phyloP scores from a whole-genome alignment of 805 yeast species.

The Myxozyma geophila region DNA sequence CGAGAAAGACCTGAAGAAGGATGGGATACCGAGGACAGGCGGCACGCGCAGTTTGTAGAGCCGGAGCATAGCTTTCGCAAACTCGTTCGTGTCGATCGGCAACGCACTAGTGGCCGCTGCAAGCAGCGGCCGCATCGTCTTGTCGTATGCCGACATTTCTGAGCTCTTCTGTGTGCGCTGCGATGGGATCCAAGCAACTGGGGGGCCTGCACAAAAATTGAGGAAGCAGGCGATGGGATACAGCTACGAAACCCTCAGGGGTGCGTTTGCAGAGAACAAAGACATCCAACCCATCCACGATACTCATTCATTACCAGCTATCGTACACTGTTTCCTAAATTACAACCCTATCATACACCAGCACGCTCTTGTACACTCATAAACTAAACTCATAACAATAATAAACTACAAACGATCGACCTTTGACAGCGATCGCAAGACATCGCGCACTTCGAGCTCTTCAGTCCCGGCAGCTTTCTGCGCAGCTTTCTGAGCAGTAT shows the following conservation, averaged over 20 bases:
- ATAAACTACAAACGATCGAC: conserved; percentile 28
- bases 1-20: background rate
- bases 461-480: conserved; percentile 30
- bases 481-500: conserved; percentile 6
- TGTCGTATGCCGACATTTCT: conserved; percentile 11
- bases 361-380: background rate
- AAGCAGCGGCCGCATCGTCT: conserved; percentile 19
- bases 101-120: conserved; percentile 12
- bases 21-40: conserved; percentile 12
- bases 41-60: conserved; percentile 16
- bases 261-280: too few species aligned
- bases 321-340: background rate
- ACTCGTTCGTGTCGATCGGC: conserved; percentile 13
- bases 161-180: background rate
- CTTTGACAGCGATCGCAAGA: conserved; percentile 28
- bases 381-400: background rate
- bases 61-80: conserved; percentile 10
- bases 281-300: too few species aligned
- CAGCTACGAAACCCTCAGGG: background rate
- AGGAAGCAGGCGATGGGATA: background rate
- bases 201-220: background rate
- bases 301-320: background rate
- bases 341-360: conserved; percentile 8
- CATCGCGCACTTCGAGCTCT: conserved; percentile 28
- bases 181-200: background rate